Base-by-base conservation (phyloP, 1,284 basidiomycete genomes). In the Ceratobasidium sp. region DNA sequence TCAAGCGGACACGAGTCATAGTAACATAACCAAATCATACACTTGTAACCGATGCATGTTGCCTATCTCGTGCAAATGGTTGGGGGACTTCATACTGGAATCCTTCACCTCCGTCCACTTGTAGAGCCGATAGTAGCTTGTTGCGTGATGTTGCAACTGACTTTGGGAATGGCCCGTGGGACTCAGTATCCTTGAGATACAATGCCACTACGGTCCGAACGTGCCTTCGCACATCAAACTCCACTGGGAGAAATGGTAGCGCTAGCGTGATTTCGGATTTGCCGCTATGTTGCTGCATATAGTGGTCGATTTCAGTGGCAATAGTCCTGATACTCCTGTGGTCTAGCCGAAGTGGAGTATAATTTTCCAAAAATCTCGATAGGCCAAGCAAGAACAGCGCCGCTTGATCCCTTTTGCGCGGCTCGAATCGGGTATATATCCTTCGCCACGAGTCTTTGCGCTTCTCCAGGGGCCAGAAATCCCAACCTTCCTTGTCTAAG, bases 401-500 rank as follows among this genome's bases (percentile, higher is more conserved):
- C 4, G 69, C 23, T n/a, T 18, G 18, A 23, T 60, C 35, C 16
- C 27, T 60, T 0, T 46, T 48, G 12, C 55, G 69, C 30, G n/a
- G 8, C 20, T 44, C 33, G 1, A 14, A 16, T 10, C 23, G 55
- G 16, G 16, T 48, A 18, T 60, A 48, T 4, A 35, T 18, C 7
- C 44, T 44, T 55, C 69, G 60, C 12, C 41, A 46, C 35, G n/a
- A n/a, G n/a, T 71, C 3, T 14, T 27, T 18, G 1, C 69, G 55
- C 41, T 18, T 23, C 23, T 33, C 52, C 4, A n/a, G 54, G 8
- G 55, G 27, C 69, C 69, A 71, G 27, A 71, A 60, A 18, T 48
- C 38, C 69, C 69, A 71, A n/a, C n/a, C n/a, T n/a, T n/a, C n/a
- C 8, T 60, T 20, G 38, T 71, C 69, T 18, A 59, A 16, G 12